phyloP scores from a whole-genome alignment of 2,329 filamentous ascomycete genomes.

The Chrysosporium queenslandicum region DNA sequence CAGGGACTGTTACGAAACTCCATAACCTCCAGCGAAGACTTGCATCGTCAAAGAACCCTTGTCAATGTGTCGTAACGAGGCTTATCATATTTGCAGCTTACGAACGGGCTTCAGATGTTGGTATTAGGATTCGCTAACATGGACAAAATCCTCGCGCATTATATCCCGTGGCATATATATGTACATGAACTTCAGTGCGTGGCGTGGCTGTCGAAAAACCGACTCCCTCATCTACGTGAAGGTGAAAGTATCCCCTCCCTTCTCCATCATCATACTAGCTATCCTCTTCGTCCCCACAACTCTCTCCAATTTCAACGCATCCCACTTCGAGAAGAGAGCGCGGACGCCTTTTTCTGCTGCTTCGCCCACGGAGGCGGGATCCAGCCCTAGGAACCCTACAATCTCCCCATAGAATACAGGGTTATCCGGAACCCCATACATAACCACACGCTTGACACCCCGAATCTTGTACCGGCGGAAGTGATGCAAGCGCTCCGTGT shows the following conservation, averaged over 20 bases:
- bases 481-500: conserved; percentile 93
- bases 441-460: conserved; percentile 72
- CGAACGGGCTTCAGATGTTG: too few relatives aligned
- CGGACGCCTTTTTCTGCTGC: conserved; percentile 47
- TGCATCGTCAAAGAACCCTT: too few relatives aligned
- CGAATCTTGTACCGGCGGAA: conserved; percentile 78
- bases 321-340: conserved; percentile 74
- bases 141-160: too few relatives aligned
- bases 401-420: conserved; percentile 44
- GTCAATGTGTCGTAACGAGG: too few relatives aligned
- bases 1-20: too few relatives aligned
- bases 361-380: conserved; percentile 44
- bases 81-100: too few relatives aligned
- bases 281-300: conserved; percentile 74
- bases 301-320: conserved; percentile 78
- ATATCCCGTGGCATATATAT: too few relatives aligned
- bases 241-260: conserved; percentile 80
- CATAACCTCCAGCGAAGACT: too few relatives aligned
- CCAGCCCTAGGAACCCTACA: conserved; percentile 33
- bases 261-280: conserved; percentile 71
- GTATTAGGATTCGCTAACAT: too few relatives aligned
- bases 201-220: not conserved
- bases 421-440: conserved; percentile 88
- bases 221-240: conserved; percentile 56
- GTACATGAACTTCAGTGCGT: too few relatives aligned